Evolutionary conservation across 768 basidiomycete genomes (phyloP), one percentile per base, ranked within the genome.

Genomic region (Harrya chromipes): DNA sequence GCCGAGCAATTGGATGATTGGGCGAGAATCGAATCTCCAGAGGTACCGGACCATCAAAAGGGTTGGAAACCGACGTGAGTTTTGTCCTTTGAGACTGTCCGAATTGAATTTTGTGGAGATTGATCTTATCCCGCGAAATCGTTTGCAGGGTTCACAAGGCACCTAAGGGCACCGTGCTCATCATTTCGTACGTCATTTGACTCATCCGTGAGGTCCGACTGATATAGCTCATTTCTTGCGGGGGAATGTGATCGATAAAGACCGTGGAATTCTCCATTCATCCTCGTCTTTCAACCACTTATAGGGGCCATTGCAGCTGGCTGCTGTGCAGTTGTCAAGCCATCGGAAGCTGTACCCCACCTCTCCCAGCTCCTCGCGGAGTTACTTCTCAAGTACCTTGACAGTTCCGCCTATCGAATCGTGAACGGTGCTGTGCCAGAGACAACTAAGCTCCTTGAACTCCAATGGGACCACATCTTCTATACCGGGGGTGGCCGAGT

Each of bases 301-400:
- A 72, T 78, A 43, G 87, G 87, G 4, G 88, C 88, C 1, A 84
- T 91, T 42, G 74, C 85, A 0, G 86, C 87, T 1, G 89, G 88
- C 0, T 86, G 84, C 57, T 75, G 81, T n/a, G 77, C 75, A 0
- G 74, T 82, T 9, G 40, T 89, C 58, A 90, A 90, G 60, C 76
- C 78, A 0, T 87, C 86, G 8, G 89, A 90, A 59, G 41, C 38
- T 12, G 63, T 73, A 0, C 78, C 84, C 0, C 65, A 73, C 36
- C 72, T 71, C 49, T 73, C 81, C 0, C 57, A 67, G 4, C 73
- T 86, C 4, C 54, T 90, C 3, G 74, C 79, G 0, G 69, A 74
- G 13, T 71, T 86, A 20, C 40, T 87, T 21, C 78, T 82, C 3
- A 75, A 79, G 56, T 81, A 82, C 54, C 72, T 82, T 24, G 80